These are phyloP conservation scores for Graphilbum ipis-grandicollis DNA, from an alignment of 2,329 filamentous ascomycete species.

Conservation along the genomic window DNA sequence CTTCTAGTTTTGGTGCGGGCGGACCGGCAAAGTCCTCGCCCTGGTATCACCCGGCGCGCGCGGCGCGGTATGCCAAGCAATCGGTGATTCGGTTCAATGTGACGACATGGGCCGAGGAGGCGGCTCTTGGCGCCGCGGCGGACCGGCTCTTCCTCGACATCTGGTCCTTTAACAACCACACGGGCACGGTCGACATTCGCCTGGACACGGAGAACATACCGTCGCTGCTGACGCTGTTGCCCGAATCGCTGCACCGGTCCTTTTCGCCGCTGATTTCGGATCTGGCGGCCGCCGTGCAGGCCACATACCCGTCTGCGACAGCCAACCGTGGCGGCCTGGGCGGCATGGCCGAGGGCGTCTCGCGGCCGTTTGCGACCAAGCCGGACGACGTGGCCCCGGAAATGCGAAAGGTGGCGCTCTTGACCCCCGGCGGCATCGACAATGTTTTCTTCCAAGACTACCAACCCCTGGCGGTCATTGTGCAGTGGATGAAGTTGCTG, in stretches of 20 bases:
- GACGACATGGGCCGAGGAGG: conserved; percentile 48
- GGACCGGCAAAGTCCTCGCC: conserved; percentile 10
- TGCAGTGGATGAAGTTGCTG: conserved; percentile 68
- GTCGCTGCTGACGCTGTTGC: conserved; percentile 64
- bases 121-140: conserved; percentile 53
- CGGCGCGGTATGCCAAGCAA: conserved; percentile 49
- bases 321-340: neutral
- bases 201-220: conserved; percentile 59
- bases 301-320: conserved; percentile 45
- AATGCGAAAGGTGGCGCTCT: conserved; percentile 15
- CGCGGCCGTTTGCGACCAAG: neutral
- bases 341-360: neutral
- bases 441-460: conserved; percentile 88
- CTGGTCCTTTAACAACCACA: conserved; percentile 69
- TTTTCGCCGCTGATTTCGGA: conserved; percentile 67
- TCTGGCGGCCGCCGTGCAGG: conserved; percentile 58
- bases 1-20: no score
- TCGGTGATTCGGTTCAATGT: conserved; percentile 84
- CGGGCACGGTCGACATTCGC: conserved; percentile 56
- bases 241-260: conserved; percentile 50
- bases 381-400: conserved; percentile 12
- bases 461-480: conserved; percentile 58
- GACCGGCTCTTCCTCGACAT: conserved; percentile 70
- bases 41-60: conserved; percentile 10
- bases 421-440: conserved; percentile 21